Percentiles rank a stretch among this genome's conserved stretches.
Conservation (phyloP, 768 basidiomycete species). For the Leccinum incarnatum region DNA sequence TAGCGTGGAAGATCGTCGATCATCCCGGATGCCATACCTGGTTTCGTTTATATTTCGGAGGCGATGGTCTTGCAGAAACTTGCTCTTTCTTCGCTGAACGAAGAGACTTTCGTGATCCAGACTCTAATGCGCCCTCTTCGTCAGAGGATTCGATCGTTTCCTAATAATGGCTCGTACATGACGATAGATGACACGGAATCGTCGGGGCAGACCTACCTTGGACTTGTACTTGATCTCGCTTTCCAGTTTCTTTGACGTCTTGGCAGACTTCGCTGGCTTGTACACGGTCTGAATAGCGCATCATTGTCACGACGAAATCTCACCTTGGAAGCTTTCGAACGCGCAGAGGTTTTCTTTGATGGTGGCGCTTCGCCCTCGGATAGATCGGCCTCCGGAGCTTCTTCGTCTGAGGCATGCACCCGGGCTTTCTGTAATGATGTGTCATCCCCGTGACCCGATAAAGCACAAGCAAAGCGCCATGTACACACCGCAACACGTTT, state of each 20-base stretch:
- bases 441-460: not conserved
- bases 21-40: conserved; percentile 4
- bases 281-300: not conserved
- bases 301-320: not conserved
- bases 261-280: conserved; percentile 10
- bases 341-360: conserved; percentile 12
- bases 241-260: conserved; percentile 18
- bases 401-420: not conserved
- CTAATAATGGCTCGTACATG: conserved; percentile 7
- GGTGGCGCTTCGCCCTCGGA: conserved; percentile 3
- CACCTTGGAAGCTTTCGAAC: conserved; percentile 12
- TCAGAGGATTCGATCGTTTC: conserved; percentile 30
- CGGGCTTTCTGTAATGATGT: not conserved
- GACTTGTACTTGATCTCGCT: conserved; percentile 26
- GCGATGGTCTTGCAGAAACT: not conserved
- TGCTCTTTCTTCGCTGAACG: conserved; percentile 11
- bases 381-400: not conserved
- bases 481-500: conserved; percentile 16
- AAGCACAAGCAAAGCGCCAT: not conserved
- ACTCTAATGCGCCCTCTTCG: conserved; percentile 21
- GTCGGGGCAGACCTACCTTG: conserved; percentile 13
- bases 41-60: conserved; percentile 14
- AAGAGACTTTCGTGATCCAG: not conserved
- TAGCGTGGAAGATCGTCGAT: not conserved
- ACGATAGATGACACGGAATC: not conserved